These are phyloP conservation scores for Sugiyamaella pinicola DNA, from an alignment of 1,139 yeast genomes.

Conservation along the genomic window DNA sequence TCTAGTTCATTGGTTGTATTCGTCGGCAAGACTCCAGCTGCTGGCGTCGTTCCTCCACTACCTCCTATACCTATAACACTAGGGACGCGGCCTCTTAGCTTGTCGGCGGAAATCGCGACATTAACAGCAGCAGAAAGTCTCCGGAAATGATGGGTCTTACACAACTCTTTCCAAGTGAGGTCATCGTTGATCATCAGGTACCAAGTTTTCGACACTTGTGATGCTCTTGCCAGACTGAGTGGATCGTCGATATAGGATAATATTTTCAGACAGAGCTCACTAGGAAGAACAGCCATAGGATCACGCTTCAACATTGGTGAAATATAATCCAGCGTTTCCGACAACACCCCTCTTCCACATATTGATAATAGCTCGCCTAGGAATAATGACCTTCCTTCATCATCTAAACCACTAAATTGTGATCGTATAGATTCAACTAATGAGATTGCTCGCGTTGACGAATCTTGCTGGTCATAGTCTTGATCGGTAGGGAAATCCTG, in stretches of 20 bases:
- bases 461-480: conserved; percentile 4
- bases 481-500: conserved; percentile 3
- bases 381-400: conserved; percentile 30
- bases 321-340: conserved; percentile 75
- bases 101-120: conserved; percentile 24
- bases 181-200: conserved; percentile 47
- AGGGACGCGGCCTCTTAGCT: conserved; percentile 27
- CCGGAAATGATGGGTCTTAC: conserved; percentile 45
- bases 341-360: conserved; percentile 57
- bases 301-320: conserved; percentile 78
- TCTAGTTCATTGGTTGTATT: conserved; percentile 33
- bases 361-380: conserved; percentile 37
- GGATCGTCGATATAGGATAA: conserved; percentile 74
- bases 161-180: conserved; percentile 47
- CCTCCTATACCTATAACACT: conserved; percentile 20
- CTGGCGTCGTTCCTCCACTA: not conserved
- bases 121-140: conserved; percentile 44
- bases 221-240: conserved; percentile 46
- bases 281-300: conserved; percentile 80
- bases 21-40: too few species aligned
- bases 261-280: conserved; percentile 79
- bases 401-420: conserved; percentile 26
- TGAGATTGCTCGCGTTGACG: not conserved
- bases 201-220: conserved; percentile 50
- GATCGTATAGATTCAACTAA: conserved; percentile 15